A percentile compares a stretch with the other conserved stretches of the same genome.
Evolutionary conservation across 805 yeast genomes (phyloP).

Genomic region (Teunomyces aglyptinius): DNA sequence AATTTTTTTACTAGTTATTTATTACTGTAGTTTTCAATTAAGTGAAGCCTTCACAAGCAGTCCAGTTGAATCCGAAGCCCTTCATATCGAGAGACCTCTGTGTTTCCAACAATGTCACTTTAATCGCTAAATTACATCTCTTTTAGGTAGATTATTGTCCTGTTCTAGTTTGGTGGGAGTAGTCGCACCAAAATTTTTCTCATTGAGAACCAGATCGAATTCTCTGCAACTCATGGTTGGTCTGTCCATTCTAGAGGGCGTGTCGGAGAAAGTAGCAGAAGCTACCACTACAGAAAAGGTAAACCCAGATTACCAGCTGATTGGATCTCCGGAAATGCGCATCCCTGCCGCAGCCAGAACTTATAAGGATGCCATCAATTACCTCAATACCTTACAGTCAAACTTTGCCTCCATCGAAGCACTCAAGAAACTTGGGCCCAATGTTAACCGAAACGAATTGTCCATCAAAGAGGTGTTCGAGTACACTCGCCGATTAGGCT

Average conservation of each 20-base stretch:
- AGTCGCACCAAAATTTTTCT: conserved; percentile 4
- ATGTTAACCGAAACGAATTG: conserved; percentile 54
- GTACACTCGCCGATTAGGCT: conserved; percentile 39
- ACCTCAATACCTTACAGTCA: conserved; percentile 84
- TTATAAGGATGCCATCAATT: conserved; percentile 71
- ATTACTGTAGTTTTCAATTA: no score
- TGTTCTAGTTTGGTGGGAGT: not conserved
- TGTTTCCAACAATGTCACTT: no score
- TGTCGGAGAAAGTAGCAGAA: conserved; percentile 3
- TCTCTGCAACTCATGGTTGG: conserved; percentile 3
- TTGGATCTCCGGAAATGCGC: conserved; percentile 1
- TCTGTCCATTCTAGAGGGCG: conserved; percentile 3
- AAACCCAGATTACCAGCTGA: not conserved
- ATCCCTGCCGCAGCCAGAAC: conserved; percentile 14
- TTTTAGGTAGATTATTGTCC: not conserved
- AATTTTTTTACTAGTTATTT: no score
- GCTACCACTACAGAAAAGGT: conserved; percentile 3
- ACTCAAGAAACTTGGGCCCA: conserved; percentile 62
- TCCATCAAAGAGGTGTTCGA: conserved; percentile 78
- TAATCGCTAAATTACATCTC: no score
- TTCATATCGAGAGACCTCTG: no score
- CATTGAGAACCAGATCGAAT: not conserved
- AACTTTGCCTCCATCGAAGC: conserved; percentile 90
- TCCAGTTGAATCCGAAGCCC: no score
- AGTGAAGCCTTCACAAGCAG: no score